A percentile compares a stretch with the other conserved stretches of the same genome.
Conservation (phyloP, 2,329 filamentous ascomycete genomes). For the Nemania diffusa region DNA sequence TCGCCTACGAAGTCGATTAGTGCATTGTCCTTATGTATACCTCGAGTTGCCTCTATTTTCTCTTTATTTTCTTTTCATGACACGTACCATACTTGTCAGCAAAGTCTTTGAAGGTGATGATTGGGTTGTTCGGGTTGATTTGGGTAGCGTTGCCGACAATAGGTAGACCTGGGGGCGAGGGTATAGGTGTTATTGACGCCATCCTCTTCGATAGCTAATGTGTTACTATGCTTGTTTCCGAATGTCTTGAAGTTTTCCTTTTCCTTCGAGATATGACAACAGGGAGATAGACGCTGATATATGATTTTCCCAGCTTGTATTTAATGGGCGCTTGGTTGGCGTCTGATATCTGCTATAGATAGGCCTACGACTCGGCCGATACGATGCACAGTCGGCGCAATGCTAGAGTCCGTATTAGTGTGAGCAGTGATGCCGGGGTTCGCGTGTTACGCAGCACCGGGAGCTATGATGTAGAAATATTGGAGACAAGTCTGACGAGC, state of each 20-base stretch:
- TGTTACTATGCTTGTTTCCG: background rate
- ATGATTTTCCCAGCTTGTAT: constrained; percentile 14
- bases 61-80: too few species aligned
- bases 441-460: constrained; percentile 21
- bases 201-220: constrained; percentile 12
- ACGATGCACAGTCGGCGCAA: constrained; percentile 20
- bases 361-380: constrained; percentile 5
- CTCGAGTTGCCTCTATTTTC: too few species aligned
- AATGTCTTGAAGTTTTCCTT: background rate
- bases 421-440: constrained; percentile 19
- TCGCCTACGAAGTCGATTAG: constrained; percentile 56
- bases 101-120: constrained; percentile 63
- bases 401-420: constrained; percentile 21
- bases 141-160: constrained; percentile 73
- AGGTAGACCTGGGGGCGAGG: constrained; percentile 71
- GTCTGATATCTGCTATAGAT: background rate
- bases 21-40: constrained; percentile 16
- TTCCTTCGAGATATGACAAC: background rate
- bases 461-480: constrained; percentile 12
- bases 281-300: constrained; percentile 22
- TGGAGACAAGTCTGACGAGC: constrained; percentile 8
- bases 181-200: constrained; percentile 59
- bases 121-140: constrained; percentile 68
- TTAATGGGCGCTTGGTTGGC: constrained; percentile 8
- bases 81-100: constrained; percentile 72